Percentiles rank a stretch among this genome's conserved stretches.
phyloP scores from a whole-genome alignment of 169 alveolate genomes.

The Eimeria zaria region DNA sequence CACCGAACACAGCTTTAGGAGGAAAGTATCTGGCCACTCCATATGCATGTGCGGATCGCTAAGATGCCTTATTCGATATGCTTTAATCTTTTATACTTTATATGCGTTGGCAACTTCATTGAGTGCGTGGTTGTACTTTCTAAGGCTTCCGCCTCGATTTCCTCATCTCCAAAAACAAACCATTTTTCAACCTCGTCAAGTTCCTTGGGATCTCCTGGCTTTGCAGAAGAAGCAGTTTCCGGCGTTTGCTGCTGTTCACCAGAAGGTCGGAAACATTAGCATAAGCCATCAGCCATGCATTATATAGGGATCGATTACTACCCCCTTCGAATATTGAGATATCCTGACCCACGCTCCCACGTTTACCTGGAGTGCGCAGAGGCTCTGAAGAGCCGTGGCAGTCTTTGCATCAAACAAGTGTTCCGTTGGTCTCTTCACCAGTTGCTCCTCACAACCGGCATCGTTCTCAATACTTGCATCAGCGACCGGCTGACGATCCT shows the following conservation, averaged over 20 bases:
- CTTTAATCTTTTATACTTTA: neutral
- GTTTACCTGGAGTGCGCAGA: slow-evolving; percentile 57
- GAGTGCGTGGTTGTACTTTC: slow-evolving; percentile 22
- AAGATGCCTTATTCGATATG: neutral
- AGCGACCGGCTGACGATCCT: neutral
- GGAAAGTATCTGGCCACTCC: neutral
- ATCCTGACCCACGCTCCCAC: neutral
- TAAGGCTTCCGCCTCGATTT: slow-evolving; percentile 27
- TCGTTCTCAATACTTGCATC: neutral
- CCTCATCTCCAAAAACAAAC: slow-evolving; percentile 47
- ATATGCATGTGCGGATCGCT: neutral
- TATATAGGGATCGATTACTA: too few relatives aligned
- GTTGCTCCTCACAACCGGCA: neutral
- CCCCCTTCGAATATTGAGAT: neutral
- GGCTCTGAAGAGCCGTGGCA: slow-evolving; percentile 65
- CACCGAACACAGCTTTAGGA: neutral
- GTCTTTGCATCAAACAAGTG: slow-evolving; percentile 36
- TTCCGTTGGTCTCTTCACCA: slow-evolving; percentile 24
- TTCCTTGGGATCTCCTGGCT: slow-evolving; percentile 45
- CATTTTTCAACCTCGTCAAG: slow-evolving; percentile 69
- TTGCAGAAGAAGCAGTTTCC: neutral
- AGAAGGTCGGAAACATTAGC: neutral
- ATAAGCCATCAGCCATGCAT: neutral
- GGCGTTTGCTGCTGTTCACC: slow-evolving; percentile 30
- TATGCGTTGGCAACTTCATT: neutral